Evolutionary conservation across 2,329 filamentous ascomycete species (phyloP).

Genomic region (Tolypocladium capitatum): DNA sequence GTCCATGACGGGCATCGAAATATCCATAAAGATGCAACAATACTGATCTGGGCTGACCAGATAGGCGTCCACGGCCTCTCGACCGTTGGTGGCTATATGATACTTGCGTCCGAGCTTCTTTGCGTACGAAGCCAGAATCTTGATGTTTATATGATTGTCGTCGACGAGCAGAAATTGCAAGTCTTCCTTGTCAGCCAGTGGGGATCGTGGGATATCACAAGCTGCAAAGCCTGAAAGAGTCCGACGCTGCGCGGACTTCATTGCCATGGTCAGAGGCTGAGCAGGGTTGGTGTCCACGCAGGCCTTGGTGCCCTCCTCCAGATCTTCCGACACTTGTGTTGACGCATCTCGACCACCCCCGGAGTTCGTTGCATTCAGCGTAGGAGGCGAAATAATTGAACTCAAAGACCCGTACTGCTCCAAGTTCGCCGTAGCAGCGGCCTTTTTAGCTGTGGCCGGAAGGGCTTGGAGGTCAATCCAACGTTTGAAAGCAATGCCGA

Average conservation of each 20-base stretch:
- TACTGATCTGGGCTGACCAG: conserved; percentile 4
- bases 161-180: conserved; percentile 16
- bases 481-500: background rate
- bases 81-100: conserved; percentile 12
- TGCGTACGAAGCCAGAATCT: conserved; percentile 15
- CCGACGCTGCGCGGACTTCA: too few species aligned
- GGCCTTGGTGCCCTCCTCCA: background rate
- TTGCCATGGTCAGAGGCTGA: background rate
- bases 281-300: background rate
- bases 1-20: conserved; percentile 41
- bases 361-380: too few species aligned
- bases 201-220: background rate
- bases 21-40: conserved; percentile 26
- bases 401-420: background rate
- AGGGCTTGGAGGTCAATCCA: background rate
- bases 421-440: background rate
- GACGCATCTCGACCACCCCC: background rate
- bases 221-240: background rate
- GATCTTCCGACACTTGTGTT: background rate
- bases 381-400: background rate
- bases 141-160: conserved; percentile 23
- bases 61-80: conserved; percentile 14
- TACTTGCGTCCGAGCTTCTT: conserved; percentile 12
- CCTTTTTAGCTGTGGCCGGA: background rate
- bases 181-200: background rate